Percentiles rank a stretch among this genome's conserved stretches.
Conservation (phyloP, 2,329 filamentous ascomycete species). For the Alternaria hordeiaustralica region DNA sequence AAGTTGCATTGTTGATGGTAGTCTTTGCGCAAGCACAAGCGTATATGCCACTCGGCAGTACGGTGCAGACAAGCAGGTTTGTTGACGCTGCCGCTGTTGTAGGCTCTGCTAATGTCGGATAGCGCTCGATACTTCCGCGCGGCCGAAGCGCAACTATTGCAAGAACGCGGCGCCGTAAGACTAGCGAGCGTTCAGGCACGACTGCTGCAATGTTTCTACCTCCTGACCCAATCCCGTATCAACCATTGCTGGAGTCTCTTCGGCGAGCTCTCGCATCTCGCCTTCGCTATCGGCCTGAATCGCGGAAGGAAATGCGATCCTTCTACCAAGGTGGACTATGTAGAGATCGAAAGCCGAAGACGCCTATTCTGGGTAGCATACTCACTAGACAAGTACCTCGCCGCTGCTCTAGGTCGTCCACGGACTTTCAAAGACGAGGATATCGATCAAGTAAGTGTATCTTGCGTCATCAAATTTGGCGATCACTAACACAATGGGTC, state of each 20-base stretch:
- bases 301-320: conserved; percentile 45
- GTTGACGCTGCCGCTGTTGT: not conserved
- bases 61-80: conserved; percentile 35
- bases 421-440: conserved; percentile 68
- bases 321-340: conserved; percentile 51
- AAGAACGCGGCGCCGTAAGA: conserved; percentile 61
- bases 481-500: not conserved
- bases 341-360: conserved; percentile 60
- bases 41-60: conserved; percentile 47
- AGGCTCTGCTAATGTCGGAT: not conserved
- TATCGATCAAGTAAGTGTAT: conserved; percentile 62
- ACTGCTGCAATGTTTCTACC: conserved; percentile 64
- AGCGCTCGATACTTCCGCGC: conserved; percentile 54
- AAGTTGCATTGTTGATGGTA: conserved; percentile 58
- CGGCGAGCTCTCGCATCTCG: conserved; percentile 62
- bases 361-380: conserved; percentile 70
- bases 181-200: conserved; percentile 65
- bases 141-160: conserved; percentile 53
- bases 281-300: conserved; percentile 56
- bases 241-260: conserved; percentile 69
- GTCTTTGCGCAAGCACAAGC: conserved; percentile 61
- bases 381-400: conserved; percentile 67
- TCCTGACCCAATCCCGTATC: conserved; percentile 64
- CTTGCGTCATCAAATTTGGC: not conserved
- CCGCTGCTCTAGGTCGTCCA: conserved; percentile 68